A percentile compares a stretch with the other conserved stretches of the same genome.
These are phyloP conservation scores for Camillea tinctor DNA, from an alignment of 2,329 filamentous ascomycete species.

Conservation along the genomic window DNA sequence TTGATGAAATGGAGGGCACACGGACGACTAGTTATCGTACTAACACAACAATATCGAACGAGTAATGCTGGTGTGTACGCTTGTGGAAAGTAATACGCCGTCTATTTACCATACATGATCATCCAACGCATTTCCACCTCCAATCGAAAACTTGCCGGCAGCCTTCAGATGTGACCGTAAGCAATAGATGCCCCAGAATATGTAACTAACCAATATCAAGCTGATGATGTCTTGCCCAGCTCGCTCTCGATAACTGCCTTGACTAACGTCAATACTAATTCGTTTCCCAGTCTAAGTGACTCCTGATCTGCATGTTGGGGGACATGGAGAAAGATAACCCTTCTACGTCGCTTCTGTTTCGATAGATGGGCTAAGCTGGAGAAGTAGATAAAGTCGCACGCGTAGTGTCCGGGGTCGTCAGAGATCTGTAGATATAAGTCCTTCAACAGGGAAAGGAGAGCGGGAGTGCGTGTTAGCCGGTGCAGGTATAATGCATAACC, in stretches of 20 bases:
- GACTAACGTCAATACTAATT: conserved; percentile 54
- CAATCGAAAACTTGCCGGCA: too few species aligned
- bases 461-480: conserved; percentile 12
- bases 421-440: conserved; percentile 56
- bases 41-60: too few species aligned
- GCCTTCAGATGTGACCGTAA: too few species aligned
- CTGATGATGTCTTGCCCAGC: conserved; percentile 7
- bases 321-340: conserved; percentile 71
- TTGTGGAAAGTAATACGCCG: too few species aligned
- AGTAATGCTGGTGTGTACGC: too few species aligned
- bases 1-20: too few species aligned
- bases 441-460: conserved; percentile 1
- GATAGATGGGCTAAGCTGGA: conserved; percentile 61
- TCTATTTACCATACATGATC: too few species aligned
- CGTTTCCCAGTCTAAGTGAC: conserved; percentile 47
- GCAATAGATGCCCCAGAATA: too few species aligned
- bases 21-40: too few species aligned
- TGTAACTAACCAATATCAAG: too few species aligned
- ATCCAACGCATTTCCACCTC: too few species aligned
- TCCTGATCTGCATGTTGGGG: conserved; percentile 56
- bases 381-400: conserved; percentile 80
- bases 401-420: conserved; percentile 68
- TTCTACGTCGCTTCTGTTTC: conserved; percentile 44
- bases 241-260: conserved; percentile 51
- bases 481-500: too few species aligned